Evolutionary conservation across 768 basidiomycete species (phyloP).

Genomic region (Collybia sordida): DNA sequence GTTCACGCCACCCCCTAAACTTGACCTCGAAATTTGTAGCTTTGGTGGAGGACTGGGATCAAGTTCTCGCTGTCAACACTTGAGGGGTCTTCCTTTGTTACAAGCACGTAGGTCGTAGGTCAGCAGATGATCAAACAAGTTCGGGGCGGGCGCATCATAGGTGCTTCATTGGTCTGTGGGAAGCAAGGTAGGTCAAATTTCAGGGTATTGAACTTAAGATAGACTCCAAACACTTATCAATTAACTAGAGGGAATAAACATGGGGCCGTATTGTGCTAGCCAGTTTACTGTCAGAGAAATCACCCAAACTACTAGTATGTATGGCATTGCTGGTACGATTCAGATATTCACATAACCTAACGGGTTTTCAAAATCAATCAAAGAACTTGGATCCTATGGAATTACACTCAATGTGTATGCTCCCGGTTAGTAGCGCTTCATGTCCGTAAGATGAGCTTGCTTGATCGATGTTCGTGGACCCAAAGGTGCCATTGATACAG

Average conservation of each 20-base stretch:
- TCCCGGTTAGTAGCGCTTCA: slow-evolving; percentile 18
- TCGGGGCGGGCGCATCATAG: slow-evolving; percentile 38
- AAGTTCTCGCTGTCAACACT: slow-evolving; percentile 25
- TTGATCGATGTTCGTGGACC: not conserved
- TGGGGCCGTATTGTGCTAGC: slow-evolving; percentile 15
- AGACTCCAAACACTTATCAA: no score
- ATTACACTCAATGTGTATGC: slow-evolving; percentile 38
- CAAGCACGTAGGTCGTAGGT: slow-evolving; percentile 34
- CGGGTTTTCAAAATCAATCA: slow-evolving; percentile 4
- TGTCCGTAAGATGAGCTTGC: not conserved
- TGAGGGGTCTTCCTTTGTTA: slow-evolving; percentile 34
- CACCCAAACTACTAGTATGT: slow-evolving; percentile 17
- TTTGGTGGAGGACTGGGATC: slow-evolving; percentile 21
- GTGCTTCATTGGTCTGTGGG: slow-evolving; percentile 36
- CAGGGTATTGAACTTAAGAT: no score
- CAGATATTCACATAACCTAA: not conserved
- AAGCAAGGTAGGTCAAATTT: slow-evolving; percentile 28
- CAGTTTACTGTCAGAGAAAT: slow-evolving; percentile 22
- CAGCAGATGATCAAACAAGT: slow-evolving; percentile 39
- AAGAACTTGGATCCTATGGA: slow-evolving; percentile 19
- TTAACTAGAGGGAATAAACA: slow-evolving; percentile 5
- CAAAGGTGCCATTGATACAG: slow-evolving; percentile 7
- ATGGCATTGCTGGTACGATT: no score
- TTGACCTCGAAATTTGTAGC: no score
- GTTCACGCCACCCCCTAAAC: no score